A percentile compares a stretch with the other conserved stretches of the same genome.
phyloP scores from a whole-genome alignment of 2,329 filamentous ascomycete species.

The Aaosphaeria pasadenensis region DNA sequence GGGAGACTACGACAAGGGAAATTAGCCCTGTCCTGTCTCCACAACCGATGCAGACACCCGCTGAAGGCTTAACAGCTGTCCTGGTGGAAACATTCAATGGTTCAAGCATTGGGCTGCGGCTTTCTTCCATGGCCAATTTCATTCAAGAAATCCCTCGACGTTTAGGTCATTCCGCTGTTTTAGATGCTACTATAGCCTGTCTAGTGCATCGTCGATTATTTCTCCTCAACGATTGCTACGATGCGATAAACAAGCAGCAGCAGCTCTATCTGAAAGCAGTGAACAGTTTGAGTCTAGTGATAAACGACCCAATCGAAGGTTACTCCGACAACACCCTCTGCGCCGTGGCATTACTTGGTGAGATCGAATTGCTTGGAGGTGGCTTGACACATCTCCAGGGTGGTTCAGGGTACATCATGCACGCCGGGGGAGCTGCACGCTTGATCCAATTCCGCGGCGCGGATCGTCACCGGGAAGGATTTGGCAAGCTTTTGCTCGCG shows the following conservation, averaged over 20 bases:
- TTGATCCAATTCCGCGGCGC: not conserved
- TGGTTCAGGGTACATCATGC: not conserved
- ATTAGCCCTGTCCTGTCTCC: not conserved
- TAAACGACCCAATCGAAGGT: conserved; percentile 3
- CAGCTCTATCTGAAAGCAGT: not conserved
- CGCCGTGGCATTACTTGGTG: conserved; percentile 4
- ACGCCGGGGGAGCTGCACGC: not conserved
- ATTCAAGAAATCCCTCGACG: not conserved
- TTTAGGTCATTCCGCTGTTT: conserved; percentile 1
- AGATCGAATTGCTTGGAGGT: conserved; percentile 5
- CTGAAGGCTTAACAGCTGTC: conserved; percentile 2
- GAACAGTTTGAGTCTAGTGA: not conserved
- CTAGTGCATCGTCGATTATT: conserved; percentile 1
- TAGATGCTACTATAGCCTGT: conserved; percentile 4
- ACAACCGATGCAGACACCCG: too few relatives aligned
- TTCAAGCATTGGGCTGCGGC: not conserved
- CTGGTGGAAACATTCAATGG: conserved; percentile 4
- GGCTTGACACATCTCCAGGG: not conserved
- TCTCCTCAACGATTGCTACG: not conserved
- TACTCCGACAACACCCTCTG: conserved; percentile 5
- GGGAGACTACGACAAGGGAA: not conserved
- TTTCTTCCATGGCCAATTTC: not conserved
- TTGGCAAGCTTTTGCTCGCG: not conserved
- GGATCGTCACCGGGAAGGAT: not conserved
- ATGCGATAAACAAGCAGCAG: not conserved